Evolutionary conservation across 371 early-diverging fungal genomes (phyloP).

Genomic region (Blakeslea trispora): DNA sequence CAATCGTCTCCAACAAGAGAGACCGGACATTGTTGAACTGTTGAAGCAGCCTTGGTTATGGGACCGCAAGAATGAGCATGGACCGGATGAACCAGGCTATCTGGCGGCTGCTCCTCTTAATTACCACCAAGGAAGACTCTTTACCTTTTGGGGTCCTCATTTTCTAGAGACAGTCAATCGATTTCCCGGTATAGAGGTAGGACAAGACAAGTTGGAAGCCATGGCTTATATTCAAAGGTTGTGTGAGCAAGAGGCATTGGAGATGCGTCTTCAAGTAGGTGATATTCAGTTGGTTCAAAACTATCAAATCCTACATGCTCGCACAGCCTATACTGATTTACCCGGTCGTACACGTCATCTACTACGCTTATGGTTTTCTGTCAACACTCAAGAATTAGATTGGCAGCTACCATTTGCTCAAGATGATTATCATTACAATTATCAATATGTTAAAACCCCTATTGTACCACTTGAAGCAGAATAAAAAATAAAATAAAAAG

Average conservation of each 20-base stretch:
- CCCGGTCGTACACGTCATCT: conserved; percentile 39
- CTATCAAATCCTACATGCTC: conserved; percentile 48
- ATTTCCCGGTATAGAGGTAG: conserved; percentile 32
- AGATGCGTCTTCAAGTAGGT: conserved; percentile 43
- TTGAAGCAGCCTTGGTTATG: conserved; percentile 50
- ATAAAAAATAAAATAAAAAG: conserved; percentile 10
- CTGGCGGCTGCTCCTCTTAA: conserved; percentile 34
- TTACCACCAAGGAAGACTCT: conserved; percentile 33
- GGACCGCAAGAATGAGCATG: conserved; percentile 46
- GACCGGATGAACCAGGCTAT: conserved; percentile 33
- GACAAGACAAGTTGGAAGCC: conserved; percentile 37
- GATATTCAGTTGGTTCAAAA: conserved; percentile 51
- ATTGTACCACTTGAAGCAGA: conserved; percentile 46
- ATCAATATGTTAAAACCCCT: conserved; percentile 21
- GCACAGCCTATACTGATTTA: conserved; percentile 38
- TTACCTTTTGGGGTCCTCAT: conserved; percentile 51
- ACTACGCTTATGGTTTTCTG: conserved; percentile 44
- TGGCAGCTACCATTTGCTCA: conserved; percentile 42
- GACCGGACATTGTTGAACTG: conserved; percentile 47
- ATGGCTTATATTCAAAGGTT: conserved; percentile 45
- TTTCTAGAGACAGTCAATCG: conserved; percentile 48
- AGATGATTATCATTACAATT: conserved; percentile 36
- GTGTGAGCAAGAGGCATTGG: conserved; percentile 42
- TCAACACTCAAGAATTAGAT: conserved; percentile 32
- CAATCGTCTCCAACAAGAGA: conserved; percentile 34